phyloP scores from a whole-genome alignment of 495 filamentous ascomycete species.

The Hypoxylon rickii region DNA sequence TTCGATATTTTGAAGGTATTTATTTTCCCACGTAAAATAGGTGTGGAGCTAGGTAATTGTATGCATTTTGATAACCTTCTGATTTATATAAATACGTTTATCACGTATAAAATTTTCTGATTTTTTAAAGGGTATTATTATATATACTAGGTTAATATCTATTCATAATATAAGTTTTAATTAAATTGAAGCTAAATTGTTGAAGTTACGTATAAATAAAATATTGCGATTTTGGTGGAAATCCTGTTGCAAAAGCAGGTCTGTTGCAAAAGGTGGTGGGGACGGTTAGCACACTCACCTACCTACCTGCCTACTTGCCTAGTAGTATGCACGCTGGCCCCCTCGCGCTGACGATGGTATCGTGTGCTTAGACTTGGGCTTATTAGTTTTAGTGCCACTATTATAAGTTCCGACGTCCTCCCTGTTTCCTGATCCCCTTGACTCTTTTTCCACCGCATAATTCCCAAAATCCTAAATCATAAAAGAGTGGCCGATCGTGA shows the following conservation, averaged over 20 bases:
- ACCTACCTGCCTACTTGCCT: no score
- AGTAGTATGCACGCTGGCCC: slow-evolving; percentile 9
- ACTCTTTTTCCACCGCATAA: slow-evolving; percentile 19
- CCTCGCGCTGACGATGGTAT: slow-evolving; percentile 34
- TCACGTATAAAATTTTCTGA: not conserved
- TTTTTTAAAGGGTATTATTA: no score
- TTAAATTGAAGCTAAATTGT: no score
- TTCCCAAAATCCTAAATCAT: not conserved
- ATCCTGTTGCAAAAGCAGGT: not conserved
- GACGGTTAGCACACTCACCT: not conserved
- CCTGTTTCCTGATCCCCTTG: slow-evolving; percentile 16
- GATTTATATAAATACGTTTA: not conserved
- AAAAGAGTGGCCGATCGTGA: slow-evolving; percentile 20
- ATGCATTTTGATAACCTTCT: no score
- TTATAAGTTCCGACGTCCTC: slow-evolving; percentile 33
- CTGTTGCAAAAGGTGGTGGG: not conserved
- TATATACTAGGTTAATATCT: not conserved
- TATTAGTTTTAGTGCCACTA: slow-evolving; percentile 24
- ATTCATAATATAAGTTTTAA: no score
- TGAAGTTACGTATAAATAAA: no score
- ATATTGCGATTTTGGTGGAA: no score
- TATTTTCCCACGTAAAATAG: no score
- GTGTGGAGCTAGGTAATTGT: no score
- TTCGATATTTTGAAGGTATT: no score
- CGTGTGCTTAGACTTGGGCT: slow-evolving; percentile 27